These are phyloP conservation scores for Sonneratia caseolaris DNA, from an alignment of 345 rosid species.

Conservation along the genomic window DNA sequence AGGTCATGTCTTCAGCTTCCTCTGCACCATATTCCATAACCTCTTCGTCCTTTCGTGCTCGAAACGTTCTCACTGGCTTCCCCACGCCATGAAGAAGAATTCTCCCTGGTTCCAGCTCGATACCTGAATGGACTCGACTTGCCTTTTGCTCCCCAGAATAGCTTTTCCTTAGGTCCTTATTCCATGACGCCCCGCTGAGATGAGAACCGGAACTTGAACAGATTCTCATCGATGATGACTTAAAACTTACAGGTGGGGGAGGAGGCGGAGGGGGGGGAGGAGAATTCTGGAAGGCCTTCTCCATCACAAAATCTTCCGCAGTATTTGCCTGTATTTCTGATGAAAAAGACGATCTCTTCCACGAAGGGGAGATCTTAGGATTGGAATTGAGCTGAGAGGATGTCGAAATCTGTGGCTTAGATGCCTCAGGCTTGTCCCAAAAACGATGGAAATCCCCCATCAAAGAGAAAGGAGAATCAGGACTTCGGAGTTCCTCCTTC, in stretches of 20 bases:
- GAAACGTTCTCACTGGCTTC: slow-evolving; percentile 19
- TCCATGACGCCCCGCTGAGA: slow-evolving; percentile 12
- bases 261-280: slow-evolving; percentile 47
- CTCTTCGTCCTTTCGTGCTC: slow-evolving; percentile 21
- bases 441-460: slow-evolving; percentile 24
- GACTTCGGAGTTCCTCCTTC: slow-evolving; percentile 27
- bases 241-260: slow-evolving; percentile 35
- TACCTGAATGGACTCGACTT: slow-evolving; percentile 5
- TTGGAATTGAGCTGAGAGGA: slow-evolving; percentile 15
- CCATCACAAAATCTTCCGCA: slow-evolving; percentile 39
- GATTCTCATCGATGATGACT: slow-evolving; percentile 25
- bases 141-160: slow-evolving; percentile 14
- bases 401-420: slow-evolving; percentile 20
- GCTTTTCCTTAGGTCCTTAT: slow-evolving; percentile 17
- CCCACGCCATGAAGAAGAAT: slow-evolving; percentile 12
- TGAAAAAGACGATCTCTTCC: slow-evolving; percentile 18
- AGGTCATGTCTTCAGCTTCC: not conserved
- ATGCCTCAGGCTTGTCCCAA: slow-evolving; percentile 15
- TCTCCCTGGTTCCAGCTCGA: slow-evolving; percentile 9
- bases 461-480: slow-evolving; percentile 4
- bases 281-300: slow-evolving; percentile 25
- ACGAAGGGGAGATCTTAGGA: slow-evolving; percentile 8
- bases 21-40: slow-evolving; percentile 3
- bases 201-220: slow-evolving; percentile 8
- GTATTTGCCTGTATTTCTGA: slow-evolving; percentile 30